Percentiles rank a stretch among this genome's conserved stretches.
phyloP scores from a whole-genome alignment of 441 rosid genomes.

The Populus hybrid region DNA sequence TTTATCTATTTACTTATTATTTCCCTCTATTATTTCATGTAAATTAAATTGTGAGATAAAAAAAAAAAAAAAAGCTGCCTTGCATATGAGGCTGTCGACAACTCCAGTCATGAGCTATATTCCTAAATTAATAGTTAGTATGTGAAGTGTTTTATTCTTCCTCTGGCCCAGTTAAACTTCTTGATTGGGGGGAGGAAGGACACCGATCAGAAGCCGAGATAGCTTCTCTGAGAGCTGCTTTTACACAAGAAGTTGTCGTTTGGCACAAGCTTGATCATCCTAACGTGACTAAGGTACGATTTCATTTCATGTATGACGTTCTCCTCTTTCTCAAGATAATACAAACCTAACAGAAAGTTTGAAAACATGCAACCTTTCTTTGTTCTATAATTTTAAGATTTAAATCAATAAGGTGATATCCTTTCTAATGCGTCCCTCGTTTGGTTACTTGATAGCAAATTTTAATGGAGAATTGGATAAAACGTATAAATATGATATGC shows the following conservation, averaged over 20 bases:
- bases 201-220: constrained; percentile 89
- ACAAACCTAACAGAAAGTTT: neutral
- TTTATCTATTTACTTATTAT: neutral
- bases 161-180: constrained; percentile 65
- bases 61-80: no score
- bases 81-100: no score
- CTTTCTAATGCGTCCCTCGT: no score
- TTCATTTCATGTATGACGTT: neutral
- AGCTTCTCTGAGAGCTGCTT: constrained; percentile 68
- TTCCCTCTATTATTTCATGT: neutral
- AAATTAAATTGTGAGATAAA: no score
- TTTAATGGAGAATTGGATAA: no score
- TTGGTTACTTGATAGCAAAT: no score
- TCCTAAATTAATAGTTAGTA: no score
- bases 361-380: neutral
- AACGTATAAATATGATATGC: no score
- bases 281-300: constrained; percentile 83
- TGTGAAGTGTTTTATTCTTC: neutral
- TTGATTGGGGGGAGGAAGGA: constrained; percentile 99
- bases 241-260: constrained; percentile 89
- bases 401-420: neutral
- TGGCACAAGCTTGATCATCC: constrained; percentile 98
- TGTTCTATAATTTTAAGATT: neutral
- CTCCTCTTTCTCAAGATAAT: neutral
- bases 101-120: no score